A percentile compares a stretch with the other conserved stretches of the same genome.
These are phyloP conservation scores for Acer campestre DNA, from an alignment of 345 rosid genomes.

Conservation along the genomic window DNA sequence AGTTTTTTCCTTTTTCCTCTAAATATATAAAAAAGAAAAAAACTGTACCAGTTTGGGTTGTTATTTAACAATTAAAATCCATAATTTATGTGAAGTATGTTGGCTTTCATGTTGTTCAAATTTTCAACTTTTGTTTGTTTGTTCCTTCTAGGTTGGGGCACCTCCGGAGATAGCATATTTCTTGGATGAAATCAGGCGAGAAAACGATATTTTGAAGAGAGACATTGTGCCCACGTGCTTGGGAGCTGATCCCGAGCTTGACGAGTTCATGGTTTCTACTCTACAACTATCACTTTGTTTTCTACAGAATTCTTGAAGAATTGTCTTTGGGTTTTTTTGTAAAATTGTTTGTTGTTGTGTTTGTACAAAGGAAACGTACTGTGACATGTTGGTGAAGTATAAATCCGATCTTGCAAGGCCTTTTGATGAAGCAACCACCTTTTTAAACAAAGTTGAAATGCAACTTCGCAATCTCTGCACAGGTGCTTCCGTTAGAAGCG, in stretches of 20 bases:
- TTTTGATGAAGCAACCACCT: constrained; percentile 77
- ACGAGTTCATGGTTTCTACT: constrained; percentile 79
- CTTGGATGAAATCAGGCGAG: constrained; percentile 68
- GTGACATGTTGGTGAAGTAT: constrained; percentile 72
- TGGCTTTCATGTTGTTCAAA: neutral
- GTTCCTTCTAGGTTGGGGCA: constrained; percentile 70
- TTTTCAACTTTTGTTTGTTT: neutral
- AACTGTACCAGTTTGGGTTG: neutral
- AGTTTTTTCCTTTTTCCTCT: neutral
- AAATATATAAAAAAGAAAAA: neutral
- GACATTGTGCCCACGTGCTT: constrained; percentile 43
- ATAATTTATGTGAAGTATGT: neutral
- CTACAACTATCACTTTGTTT: constrained; percentile 15
- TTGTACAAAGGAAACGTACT: constrained; percentile 63
- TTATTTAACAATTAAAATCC: neutral
- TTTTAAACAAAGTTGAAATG: constrained; percentile 77
- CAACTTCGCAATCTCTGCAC: constrained; percentile 87
- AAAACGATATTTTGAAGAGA: constrained; percentile 43
- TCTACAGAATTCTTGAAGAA: neutral
- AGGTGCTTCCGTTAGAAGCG: constrained; percentile 48
- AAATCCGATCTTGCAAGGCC: constrained; percentile 91
- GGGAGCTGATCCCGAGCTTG: constrained; percentile 95
- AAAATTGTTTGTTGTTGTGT: neutral
- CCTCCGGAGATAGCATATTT: constrained; percentile 74
- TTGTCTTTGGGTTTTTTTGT: neutral